Conservation (phyloP, 306 rosid genomes). For the Betula pendula region DNA sequence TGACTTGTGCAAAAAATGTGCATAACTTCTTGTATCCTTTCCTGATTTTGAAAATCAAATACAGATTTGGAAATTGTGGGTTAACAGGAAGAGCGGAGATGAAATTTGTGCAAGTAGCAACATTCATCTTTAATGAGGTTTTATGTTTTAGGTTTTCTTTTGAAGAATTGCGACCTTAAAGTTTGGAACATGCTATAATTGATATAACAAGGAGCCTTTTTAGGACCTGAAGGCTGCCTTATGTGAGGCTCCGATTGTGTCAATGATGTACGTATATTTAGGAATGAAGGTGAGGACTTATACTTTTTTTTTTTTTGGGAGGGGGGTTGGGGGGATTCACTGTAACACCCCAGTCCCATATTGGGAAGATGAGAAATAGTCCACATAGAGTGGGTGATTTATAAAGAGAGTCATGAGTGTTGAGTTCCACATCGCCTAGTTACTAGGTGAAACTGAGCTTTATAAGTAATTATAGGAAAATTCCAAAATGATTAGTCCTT, state of each 20-base stretch:
- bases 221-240: not conserved
- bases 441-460: no score
- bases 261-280: not conserved
- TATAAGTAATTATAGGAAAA: no score
- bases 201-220: not conserved
- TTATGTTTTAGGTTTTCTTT: not conserved
- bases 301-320: no score
- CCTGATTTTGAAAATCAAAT: not conserved
- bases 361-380: no score
- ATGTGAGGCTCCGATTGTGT: not conserved
- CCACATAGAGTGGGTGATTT: no score
- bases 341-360: no score
- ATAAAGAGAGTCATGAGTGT: no score
- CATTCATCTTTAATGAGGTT: not conserved
- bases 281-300: not conserved
- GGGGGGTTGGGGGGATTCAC: no score
- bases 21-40: not conserved
- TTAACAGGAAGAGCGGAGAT: not conserved
- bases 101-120: not conserved
- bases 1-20: not conserved
- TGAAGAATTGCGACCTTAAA: not conserved
- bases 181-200: not conserved
- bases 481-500: no score
- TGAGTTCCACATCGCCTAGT: no score
- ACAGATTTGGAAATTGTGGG: not conserved